These are phyloP conservation scores for Fusarium buxicola DNA, from an alignment of 2,329 filamentous ascomycete species.

Conservation along the genomic window DNA sequence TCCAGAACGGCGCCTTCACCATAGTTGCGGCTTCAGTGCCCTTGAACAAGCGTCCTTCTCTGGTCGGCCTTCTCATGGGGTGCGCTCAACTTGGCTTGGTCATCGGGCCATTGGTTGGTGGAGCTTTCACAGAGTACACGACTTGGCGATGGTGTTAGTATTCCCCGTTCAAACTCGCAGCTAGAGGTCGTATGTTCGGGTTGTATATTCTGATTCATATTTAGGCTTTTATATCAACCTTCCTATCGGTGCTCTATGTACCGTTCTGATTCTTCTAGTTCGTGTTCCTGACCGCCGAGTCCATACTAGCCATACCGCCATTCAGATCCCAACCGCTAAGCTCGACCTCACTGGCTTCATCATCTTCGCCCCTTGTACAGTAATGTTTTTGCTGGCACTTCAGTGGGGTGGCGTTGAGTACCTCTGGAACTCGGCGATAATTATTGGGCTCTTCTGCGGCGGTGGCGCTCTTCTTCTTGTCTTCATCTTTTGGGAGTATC, in stretches of 20 bases:
- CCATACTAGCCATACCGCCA: slow-evolving; percentile 17
- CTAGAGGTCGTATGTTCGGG: background rate
- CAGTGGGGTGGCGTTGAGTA: slow-evolving; percentile 63
- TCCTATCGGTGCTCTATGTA: slow-evolving; percentile 55
- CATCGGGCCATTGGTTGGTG: slow-evolving; percentile 60
- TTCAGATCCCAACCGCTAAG: slow-evolving; percentile 42
- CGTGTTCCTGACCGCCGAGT: slow-evolving; percentile 51
- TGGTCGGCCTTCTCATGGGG: slow-evolving; percentile 47
- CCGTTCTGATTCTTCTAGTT: slow-evolving; percentile 48
- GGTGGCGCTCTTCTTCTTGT: slow-evolving; percentile 52
- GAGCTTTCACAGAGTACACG: slow-evolving; percentile 53
- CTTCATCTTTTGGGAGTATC: slow-evolving; percentile 60
- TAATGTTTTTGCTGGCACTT: slow-evolving; percentile 63
- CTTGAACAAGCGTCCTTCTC: slow-evolving; percentile 43
- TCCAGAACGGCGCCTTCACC: slow-evolving; percentile 53
- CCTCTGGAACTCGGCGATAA: slow-evolving; percentile 57
- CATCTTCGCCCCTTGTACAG: slow-evolving; percentile 59
- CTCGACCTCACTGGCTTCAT: slow-evolving; percentile 60
- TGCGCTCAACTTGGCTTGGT: slow-evolving; percentile 58
- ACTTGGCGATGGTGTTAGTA: slow-evolving; percentile 60
- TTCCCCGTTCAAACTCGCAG: background rate
- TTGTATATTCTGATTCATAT: slow-evolving; percentile 26
- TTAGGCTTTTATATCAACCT: slow-evolving; percentile 61
- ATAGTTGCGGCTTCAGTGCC: slow-evolving; percentile 49
- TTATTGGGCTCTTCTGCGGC: slow-evolving; percentile 61